These are phyloP conservation scores for Aspergillus unguis DNA, from an alignment of 2,329 filamentous ascomycete genomes.

Conservation along the genomic window DNA sequence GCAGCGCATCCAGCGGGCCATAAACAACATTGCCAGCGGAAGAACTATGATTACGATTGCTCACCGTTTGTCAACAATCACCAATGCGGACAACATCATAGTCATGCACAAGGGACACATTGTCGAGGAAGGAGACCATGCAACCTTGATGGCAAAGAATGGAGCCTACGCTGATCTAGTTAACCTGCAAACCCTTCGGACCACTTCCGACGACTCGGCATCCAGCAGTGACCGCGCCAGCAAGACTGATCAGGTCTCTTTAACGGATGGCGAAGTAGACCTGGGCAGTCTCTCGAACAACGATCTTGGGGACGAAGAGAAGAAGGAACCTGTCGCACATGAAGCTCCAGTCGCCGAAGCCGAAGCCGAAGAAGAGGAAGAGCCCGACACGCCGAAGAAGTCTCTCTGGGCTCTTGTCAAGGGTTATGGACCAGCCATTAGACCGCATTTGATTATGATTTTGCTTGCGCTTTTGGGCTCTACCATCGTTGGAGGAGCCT, in stretches of 20 bases:
- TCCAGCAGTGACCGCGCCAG: slow-evolving; percentile 38
- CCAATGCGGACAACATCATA: slow-evolving; percentile 44
- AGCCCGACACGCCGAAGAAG: slow-evolving; percentile 25
- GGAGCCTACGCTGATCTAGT: slow-evolving; percentile 46
- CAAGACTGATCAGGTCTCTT: slow-evolving; percentile 26
- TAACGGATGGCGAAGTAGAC: slow-evolving; percentile 24
- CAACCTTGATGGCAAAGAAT: slow-evolving; percentile 34
- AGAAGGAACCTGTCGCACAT: slow-evolving; percentile 10
- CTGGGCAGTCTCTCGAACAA: slow-evolving; percentile 9
- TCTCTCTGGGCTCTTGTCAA: slow-evolving; percentile 27
- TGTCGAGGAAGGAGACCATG: slow-evolving; percentile 45
- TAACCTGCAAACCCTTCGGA: slow-evolving; percentile 53
- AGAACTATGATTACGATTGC: slow-evolving; percentile 41
- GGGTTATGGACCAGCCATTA: slow-evolving; percentile 26
- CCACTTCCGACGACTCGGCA: slow-evolving; percentile 43
- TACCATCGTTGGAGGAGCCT: slow-evolving; percentile 55
- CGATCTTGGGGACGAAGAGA: slow-evolving; percentile 15
- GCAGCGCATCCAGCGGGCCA: slow-evolving; percentile 76
- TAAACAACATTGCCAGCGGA: slow-evolving; percentile 67
- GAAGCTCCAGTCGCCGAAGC: slow-evolving; percentile 17
- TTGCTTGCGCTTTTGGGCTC: slow-evolving; percentile 51
- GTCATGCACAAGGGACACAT: slow-evolving; percentile 45
- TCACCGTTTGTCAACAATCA: slow-evolving; percentile 45
- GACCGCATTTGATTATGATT: slow-evolving; percentile 46
- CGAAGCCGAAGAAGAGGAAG: slow-evolving; percentile 24